Base-by-base conservation (phyloP, 1,284 basidiomycete species). In the Heterobasidion occidentale region DNA sequence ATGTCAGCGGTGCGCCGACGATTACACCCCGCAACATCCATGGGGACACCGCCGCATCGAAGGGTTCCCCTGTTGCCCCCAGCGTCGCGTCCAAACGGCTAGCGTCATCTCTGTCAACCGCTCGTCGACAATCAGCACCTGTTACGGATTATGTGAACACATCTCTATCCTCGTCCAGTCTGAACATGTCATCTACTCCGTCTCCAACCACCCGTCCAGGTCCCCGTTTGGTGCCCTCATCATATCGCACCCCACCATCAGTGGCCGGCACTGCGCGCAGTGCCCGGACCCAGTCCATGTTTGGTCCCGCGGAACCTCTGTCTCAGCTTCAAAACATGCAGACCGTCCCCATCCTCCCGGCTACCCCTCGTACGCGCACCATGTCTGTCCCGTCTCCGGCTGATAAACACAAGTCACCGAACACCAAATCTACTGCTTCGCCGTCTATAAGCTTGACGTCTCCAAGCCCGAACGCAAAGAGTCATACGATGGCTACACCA, bases 1-100 rank as follows among this genome's bases (percentile, higher is more conserved):
- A 67, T 52, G 55, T 61, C 47, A 72, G 70, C 58, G 51, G 55
- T 8, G 68, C 70, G 58, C 73, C 77, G 9, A 77, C 76, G 35
- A 67, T 77, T 56, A 73, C 72, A 44, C 75, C 75, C 6, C 61
- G 62, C 53, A 64, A 61, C 49, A 60, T 62, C 56, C 61, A 57
- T 52, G 61, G 59, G 9, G 68, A 67, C 34, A 63, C 55, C 12
- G 58, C 58, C 9, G 60, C 63, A n/a, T 63, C 67, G 14, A 69
- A 71, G 54, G 66, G 68, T 54, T 68, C 67, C 5, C 67, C 71
- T 3, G 59, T 70, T 45, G 66, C 69, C 7, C 52, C 60, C 11
- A 54, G 59, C 42, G 56, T 65, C 35, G 47, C 56, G 44, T 56
- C 58, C 45, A 64, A 67, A 59, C 62, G 65, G 55, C 51, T 61